Base-by-base conservation (phyloP, 768 basidiomycete species). In the Nidularia sp. region DNA sequence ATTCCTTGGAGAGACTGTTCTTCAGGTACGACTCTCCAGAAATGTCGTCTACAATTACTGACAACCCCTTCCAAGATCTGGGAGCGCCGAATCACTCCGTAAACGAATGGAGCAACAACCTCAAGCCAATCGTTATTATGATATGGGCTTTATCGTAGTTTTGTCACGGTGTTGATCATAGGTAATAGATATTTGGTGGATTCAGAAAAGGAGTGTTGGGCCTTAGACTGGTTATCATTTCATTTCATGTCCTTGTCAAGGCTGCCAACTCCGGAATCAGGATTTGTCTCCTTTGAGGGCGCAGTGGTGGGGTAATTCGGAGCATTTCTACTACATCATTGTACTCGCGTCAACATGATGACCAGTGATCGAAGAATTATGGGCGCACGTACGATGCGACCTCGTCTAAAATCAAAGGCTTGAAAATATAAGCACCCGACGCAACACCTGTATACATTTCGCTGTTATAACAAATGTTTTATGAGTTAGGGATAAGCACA, bases 1-100 rank as follows among this genome's bases (percentile, higher is more conserved):
- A 50, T 94, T 97, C 66, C 74, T 99, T 34, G 96, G 95, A 29
- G 97, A 98, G 68, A 92, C 89, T n/a, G 88, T 96, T 33, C 73
- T 99, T 48, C 97, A 99, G 81, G 94, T 94, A 55, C 53, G 62
- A 39, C 1, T 6, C n/a, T 15, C 35, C 29, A 8, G 33, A 35
- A 49, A 25, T 45, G 44, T 8, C 9, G 8, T 45, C 2, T n/a
- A 6, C 7, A 29, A 12, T n/a, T 9, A 39, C 36, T 41, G 7
- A 48, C 22, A 8, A 49, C 13, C 42, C 36, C 48, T 39, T 34
- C 49, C 31, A 39, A 85, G 84, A 83, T 86, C 60, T 86, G 84
- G 84, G 83, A 85, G 67, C 74, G 78, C 56, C 73, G 84, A 58
- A 18, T 18, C 18, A 18, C 66, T 53, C 51, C 54, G 59, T 50